Evolutionary conservation across 805 yeast genomes (phyloP), one percentile per base, ranked within the genome.

Genomic region (Saccharomycopsis olivae): DNA sequence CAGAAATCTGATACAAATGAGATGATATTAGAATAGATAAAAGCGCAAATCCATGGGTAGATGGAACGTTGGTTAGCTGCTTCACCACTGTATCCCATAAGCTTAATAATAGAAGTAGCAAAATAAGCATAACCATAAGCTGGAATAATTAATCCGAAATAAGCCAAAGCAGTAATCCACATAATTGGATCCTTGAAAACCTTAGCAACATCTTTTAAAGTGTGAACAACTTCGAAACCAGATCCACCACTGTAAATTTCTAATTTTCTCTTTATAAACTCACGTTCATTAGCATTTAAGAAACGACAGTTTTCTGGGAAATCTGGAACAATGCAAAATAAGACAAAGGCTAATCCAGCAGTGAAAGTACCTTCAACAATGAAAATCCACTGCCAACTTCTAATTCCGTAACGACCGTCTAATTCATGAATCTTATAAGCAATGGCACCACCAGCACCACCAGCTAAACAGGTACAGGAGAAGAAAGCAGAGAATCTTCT

Each of bases 41-140:
- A 80, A 0, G 94, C 83, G 21, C 69, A 61, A 31, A 83, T 65
- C 88, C 94, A 86, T 16, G 95, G 94, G 49, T 85, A 87, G 36
- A 86, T 83, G 0, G 94, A 80, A 60, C 78, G 78, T 40, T 79
- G 71, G 57, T 86, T 86, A 8, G 94, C 89, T 41, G 71, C 64
- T 51, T 75, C 79, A 2, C 84, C 77, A 2, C 84, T 68, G 63
- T 78, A 68, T 16, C 81, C 79, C 61, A 79, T 62, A 30, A 69
- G 58, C 38, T 62, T 62, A 53, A 79, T 75, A 53, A 79, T 79
- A 23, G 79, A 64, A 32, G 84, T 75, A 16, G 86, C 78, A 55
- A 79, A 79, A 56, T 72, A 78, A 13, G 87, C 86, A 51, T 78
- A 78, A 32, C 85, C 80, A 50, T 80, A 80, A 14, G 85, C 68